Evolutionary conservation across 2,329 filamentous ascomycete species (phyloP).

Genomic region (Pseudomassariella vexata): DNA sequence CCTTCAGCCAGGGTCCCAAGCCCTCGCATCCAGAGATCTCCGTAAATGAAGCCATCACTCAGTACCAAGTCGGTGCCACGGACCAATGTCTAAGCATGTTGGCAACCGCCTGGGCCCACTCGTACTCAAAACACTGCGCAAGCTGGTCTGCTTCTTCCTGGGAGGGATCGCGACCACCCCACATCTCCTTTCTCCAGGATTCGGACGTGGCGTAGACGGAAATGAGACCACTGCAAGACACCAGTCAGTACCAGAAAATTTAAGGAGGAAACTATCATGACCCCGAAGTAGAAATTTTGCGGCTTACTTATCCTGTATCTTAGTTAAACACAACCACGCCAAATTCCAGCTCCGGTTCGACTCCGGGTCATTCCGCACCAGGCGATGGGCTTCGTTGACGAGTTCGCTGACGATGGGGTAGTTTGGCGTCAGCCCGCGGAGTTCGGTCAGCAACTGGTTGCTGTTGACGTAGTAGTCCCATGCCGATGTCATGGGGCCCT

Average conservation of each 20-base stretch:
- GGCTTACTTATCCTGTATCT: constrained; percentile 60
- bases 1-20: too few species aligned
- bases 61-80: constrained; percentile 51
- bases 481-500: constrained; percentile 61
- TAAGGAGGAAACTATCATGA: background rate
- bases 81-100: constrained; percentile 67
- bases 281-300: background rate
- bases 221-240: constrained; percentile 47
- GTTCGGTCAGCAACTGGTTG: constrained; percentile 63
- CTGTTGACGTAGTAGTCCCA: constrained; percentile 69
- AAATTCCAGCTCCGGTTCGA: constrained; percentile 71
- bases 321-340: constrained; percentile 65
- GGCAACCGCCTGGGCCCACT: constrained; percentile 61
- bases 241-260: background rate
- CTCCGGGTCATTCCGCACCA: constrained; percentile 57
- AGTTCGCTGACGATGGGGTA: constrained; percentile 64
- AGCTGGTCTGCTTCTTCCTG: constrained; percentile 52
- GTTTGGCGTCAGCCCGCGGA: constrained; percentile 60
- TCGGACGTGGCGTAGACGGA: constrained; percentile 55
- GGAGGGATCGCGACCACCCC: constrained; percentile 55
- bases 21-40: too few species aligned
- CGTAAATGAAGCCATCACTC: too few species aligned
- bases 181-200: constrained; percentile 61
- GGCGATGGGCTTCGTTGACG: constrained; percentile 57
- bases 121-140: constrained; percentile 54